Conservation (phyloP, 768 basidiomycete species). For the Leucosporidium creatinivorum region DNA sequence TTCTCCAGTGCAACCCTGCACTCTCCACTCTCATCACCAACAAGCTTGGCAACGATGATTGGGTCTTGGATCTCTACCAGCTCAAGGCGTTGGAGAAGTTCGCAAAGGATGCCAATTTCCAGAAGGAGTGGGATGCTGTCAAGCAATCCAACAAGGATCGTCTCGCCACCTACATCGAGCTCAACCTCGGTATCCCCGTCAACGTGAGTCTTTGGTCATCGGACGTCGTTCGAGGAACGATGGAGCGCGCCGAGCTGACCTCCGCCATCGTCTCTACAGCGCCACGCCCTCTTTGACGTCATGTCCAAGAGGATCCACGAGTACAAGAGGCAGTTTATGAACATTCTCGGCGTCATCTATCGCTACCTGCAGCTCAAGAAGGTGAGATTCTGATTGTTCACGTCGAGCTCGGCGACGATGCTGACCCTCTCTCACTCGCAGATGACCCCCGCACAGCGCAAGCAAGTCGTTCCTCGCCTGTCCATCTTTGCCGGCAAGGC, state of each 20-base stretch:
- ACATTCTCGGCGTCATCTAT: conserved; percentile 82
- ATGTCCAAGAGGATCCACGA: conserved; percentile 90
- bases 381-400: not conserved
- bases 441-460: conserved; percentile 68
- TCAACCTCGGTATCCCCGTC: conserved; percentile 60
- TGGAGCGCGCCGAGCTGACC: no score
- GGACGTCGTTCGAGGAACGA: no score
- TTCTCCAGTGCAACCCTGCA: conserved; percentile 79
- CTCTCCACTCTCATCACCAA: conserved; percentile 77
- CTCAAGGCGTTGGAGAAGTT: conserved; percentile 69
- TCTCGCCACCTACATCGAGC: conserved; percentile 53
- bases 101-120: conserved; percentile 67
- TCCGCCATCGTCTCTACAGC: no score
- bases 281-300: conserved; percentile 75
- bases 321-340: conserved; percentile 80
- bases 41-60: conserved; percentile 67
- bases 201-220: conserved; percentile 45
- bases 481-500: conserved; percentile 99
- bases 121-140: conserved; percentile 55
- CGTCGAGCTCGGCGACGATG: conserved; percentile 51
- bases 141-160: conserved; percentile 37
- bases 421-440: conserved; percentile 43
- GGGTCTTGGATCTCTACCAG: conserved; percentile 75
- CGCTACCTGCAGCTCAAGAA: conserved; percentile 36
- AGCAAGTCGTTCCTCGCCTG: conserved; percentile 67